Evolutionary conservation across 2,329 filamentous ascomycete genomes (phyloP).

Genomic region (Fonsecaea multimorphosa): DNA sequence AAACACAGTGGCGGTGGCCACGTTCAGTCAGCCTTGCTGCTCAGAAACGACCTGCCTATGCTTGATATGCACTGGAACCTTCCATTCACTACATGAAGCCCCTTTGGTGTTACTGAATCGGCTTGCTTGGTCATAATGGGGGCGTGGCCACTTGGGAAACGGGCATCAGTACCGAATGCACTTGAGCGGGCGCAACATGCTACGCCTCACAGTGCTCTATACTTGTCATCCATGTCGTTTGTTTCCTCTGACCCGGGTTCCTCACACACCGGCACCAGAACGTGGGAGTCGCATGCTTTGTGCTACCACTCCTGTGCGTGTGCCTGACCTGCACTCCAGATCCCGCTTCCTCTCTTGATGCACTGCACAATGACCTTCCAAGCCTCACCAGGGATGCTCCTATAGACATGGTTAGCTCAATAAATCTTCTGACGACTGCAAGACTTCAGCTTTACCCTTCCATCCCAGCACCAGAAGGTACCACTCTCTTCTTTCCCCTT

Average conservation of each 20-base stretch:
- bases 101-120: neutral
- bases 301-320: neutral
- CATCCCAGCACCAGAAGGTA: conserved; percentile 64
- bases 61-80: neutral
- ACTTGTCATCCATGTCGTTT: neutral
- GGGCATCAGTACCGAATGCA: neutral
- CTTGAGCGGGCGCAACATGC: neutral
- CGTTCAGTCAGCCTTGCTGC: neutral
- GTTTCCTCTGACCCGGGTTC: too few relatives aligned
- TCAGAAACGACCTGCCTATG: neutral
- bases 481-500: conserved; percentile 57
- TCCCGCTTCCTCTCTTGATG: neutral
- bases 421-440: neutral
- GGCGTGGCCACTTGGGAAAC: neutral
- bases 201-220: neutral
- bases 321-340: neutral
- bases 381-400: conserved; percentile 34
- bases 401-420: conserved; percentile 18
- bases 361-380: neutral
- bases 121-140: neutral
- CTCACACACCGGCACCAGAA: too few relatives aligned
- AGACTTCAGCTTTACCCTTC: conserved; percentile 49
- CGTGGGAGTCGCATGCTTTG: neutral
- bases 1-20: conserved; percentile 2
- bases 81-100: neutral